Evolutionary conservation across 2,329 filamentous ascomycete species (phyloP).

Genomic region (Thelonectria blattea): DNA sequence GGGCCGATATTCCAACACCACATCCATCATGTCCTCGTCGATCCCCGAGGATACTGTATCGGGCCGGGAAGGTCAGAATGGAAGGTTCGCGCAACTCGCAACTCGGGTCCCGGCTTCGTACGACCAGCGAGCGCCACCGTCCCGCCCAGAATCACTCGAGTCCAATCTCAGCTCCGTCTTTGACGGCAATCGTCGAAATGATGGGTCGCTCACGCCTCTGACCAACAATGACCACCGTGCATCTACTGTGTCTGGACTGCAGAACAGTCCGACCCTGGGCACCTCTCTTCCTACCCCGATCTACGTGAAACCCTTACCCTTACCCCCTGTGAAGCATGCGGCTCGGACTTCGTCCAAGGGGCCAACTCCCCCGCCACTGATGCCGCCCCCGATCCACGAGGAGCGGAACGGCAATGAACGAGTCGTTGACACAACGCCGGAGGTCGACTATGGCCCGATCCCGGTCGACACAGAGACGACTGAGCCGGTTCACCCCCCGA

Average conservation of each 20-base stretch:
- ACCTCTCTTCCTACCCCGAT: constrained; percentile 32
- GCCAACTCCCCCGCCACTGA: constrained; percentile 1
- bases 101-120: constrained; percentile 22
- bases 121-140: constrained; percentile 13
- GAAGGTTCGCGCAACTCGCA: constrained; percentile 26
- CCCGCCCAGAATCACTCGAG: constrained; percentile 37
- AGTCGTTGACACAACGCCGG: constrained; percentile 12
- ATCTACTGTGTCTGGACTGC: constrained; percentile 29
- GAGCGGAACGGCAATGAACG: constrained; percentile 25
- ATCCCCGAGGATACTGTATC: constrained; percentile 38
- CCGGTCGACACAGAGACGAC: constrained; percentile 32
- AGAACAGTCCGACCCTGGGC: constrained; percentile 36
- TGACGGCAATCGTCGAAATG: constrained; percentile 25
- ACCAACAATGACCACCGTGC: constrained; percentile 28
- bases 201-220: constrained; percentile 29
- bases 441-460: constrained; percentile 36
- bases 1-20: constrained; percentile 31
- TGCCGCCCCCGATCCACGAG: not conserved
- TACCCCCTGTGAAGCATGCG: constrained; percentile 5
- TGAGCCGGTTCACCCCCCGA: constrained; percentile 24
- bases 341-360: not conserved
- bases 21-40: constrained; percentile 34
- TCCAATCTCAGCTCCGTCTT: constrained; percentile 36
- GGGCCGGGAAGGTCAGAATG: constrained; percentile 24
- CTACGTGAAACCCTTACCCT: constrained; percentile 13